A percentile compares a stretch with the other conserved stretches of the same genome.
These are phyloP conservation scores for Cruciata laevipes DNA, from an alignment of 257 asterid genomes.

Conservation along the genomic window DNA sequence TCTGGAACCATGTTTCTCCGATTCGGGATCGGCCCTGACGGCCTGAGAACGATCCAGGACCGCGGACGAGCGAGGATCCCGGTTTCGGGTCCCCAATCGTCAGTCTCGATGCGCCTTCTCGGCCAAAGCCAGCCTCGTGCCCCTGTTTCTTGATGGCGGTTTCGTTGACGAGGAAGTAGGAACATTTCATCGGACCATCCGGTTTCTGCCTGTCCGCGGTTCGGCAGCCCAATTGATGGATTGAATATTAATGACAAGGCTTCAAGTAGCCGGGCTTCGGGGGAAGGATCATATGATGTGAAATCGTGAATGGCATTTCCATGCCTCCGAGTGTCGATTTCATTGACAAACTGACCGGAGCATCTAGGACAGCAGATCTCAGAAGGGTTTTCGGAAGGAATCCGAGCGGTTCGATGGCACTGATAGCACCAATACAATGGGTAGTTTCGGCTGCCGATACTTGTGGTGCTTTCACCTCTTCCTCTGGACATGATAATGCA, in stretches of 20 bases:
- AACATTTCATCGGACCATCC: neutral
- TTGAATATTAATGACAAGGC: conserved; percentile 48
- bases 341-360: conserved; percentile 48
- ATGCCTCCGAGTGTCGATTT: conserved; percentile 42
- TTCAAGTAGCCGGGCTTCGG: conserved; percentile 65
- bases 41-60: conserved; percentile 48
- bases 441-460: conserved; percentile 28
- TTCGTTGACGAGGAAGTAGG: conserved; percentile 23
- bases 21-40: conserved; percentile 21
- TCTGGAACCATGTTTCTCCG: conserved; percentile 11
- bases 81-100: conserved; percentile 50
- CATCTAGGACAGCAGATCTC: conserved; percentile 63
- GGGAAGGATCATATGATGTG: conserved; percentile 67
- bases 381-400: conserved; percentile 30
- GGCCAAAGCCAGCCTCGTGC: conserved; percentile 27
- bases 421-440: conserved; percentile 75
- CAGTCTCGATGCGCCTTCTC: conserved; percentile 39
- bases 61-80: conserved; percentile 82
- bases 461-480: conserved; percentile 8
- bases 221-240: conserved; percentile 7
- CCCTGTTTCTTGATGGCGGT: conserved; percentile 19
- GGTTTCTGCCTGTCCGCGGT: conserved; percentile 1
- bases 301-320: conserved; percentile 34
- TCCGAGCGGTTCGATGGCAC: conserved; percentile 60
- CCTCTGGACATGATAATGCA: neutral